Conservation (phyloP, 1,284 basidiomycete species). For the Golubevia pallescens region DNA sequence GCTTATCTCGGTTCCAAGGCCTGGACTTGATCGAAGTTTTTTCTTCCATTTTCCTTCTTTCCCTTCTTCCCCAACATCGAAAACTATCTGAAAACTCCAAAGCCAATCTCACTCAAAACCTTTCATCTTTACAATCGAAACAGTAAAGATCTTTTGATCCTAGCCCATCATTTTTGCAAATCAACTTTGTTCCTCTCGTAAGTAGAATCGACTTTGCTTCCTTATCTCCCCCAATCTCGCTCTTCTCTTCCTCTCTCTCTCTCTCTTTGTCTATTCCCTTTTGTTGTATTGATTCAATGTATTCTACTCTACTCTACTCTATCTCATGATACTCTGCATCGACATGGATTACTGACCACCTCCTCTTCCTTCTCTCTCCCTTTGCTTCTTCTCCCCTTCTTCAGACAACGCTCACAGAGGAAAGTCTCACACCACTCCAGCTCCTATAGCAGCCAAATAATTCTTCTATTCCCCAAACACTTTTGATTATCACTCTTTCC, state of each 20-base stretch:
- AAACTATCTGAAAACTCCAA: no score
- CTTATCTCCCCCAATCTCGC: not conserved
- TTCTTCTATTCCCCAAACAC: not conserved
- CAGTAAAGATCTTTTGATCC: no score
- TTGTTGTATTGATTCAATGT: not conserved
- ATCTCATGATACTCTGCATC: not conserved
- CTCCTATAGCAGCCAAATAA: slow-evolving; percentile 48
- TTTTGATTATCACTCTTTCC: slow-evolving; percentile 15
- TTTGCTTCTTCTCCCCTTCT: not conserved
- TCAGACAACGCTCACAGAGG: slow-evolving; percentile 57
- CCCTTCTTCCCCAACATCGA: no score
- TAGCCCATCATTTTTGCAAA: slow-evolving; percentile 57
- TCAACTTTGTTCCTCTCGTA: slow-evolving; percentile 55
- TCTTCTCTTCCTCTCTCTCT: not conserved
- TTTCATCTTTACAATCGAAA: no score
- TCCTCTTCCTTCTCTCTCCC: not conserved
- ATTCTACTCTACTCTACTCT: not conserved
- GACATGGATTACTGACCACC: not conserved
- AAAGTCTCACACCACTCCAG: slow-evolving; percentile 54
- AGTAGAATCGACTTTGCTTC: slow-evolving; percentile 9
- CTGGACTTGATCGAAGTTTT: no score
- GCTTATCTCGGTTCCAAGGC: no score
- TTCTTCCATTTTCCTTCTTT: no score
- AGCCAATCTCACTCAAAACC: no score
- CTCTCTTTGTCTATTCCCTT: not conserved